phyloP scores from a whole-genome alignment of 129 eudicot genomes.

The Flaveria bidentis region DNA sequence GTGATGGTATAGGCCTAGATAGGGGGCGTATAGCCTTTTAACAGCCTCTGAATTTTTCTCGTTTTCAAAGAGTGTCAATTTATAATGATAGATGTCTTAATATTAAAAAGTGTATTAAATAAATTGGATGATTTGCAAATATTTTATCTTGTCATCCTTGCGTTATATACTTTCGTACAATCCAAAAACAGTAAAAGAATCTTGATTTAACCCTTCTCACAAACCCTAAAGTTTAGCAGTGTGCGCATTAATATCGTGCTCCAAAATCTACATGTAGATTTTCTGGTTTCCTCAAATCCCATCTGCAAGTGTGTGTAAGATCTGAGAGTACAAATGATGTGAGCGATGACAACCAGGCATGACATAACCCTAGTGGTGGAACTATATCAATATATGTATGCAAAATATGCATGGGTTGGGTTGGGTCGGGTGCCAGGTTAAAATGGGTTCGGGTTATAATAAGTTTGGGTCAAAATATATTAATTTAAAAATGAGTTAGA shows the following conservation, averaged over 20 bases:
- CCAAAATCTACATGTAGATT: conserved; percentile 4
- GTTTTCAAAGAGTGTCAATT: no score
- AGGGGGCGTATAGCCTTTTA: no score
- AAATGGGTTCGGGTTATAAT: no score
- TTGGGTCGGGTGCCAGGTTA: no score
- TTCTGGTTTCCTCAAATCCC: not conserved
- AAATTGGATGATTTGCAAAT: not conserved
- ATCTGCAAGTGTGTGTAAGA: not conserved
- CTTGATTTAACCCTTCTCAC: not conserved
- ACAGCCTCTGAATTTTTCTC: no score
- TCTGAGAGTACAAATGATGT: not conserved
- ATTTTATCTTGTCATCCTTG: not conserved
- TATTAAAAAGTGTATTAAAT: not conserved
- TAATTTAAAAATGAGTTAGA: no score
- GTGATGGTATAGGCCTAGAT: no score
- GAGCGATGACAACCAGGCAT: not conserved
- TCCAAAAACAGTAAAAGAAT: not conserved
- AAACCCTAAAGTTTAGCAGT: not conserved
- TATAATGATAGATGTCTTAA: no score
- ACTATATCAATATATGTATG: not conserved
- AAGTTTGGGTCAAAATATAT: no score
- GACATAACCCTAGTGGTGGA: not conserved
- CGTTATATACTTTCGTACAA: not conserved
- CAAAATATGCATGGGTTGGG: no score
- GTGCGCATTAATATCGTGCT: not conserved